phyloP scores from a whole-genome alignment of 805 yeast genomes.

The Ogataea nonfermentans region DNA sequence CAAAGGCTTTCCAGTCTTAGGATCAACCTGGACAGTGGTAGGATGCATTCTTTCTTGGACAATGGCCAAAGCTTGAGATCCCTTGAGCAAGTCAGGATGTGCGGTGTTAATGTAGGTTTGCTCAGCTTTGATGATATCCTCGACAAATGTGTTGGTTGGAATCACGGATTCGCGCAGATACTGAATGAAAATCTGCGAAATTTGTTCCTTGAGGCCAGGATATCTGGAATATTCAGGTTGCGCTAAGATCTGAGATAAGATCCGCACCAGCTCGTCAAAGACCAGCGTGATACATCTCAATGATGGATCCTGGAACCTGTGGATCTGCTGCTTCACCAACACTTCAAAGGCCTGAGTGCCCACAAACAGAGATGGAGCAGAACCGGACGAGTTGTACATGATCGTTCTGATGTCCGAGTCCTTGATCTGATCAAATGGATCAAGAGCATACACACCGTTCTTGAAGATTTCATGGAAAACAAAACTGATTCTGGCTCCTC shows the following conservation, averaged over 20 bases:
- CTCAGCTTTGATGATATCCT: slow-evolving; percentile 80
- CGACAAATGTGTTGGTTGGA: slow-evolving; percentile 85
- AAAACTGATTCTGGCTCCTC: slow-evolving; percentile 96
- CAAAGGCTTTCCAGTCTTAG: slow-evolving; percentile 84
- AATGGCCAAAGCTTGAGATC: slow-evolving; percentile 91
- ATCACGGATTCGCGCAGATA: slow-evolving; percentile 73
- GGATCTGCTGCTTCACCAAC: slow-evolving; percentile 88
- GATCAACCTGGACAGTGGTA: slow-evolving; percentile 76
- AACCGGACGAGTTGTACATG: slow-evolving; percentile 94
- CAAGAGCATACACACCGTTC: slow-evolving; percentile 86
- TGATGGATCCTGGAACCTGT: slow-evolving; percentile 91
- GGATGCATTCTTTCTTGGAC: slow-evolving; percentile 86
- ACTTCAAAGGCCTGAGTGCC: slow-evolving; percentile 98
- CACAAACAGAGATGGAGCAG: slow-evolving; percentile 93
- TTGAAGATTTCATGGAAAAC: slow-evolving; percentile 95
- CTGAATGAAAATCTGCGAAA: slow-evolving; percentile 74
- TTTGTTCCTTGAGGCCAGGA: slow-evolving; percentile 85
- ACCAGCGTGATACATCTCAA: slow-evolving; percentile 84
- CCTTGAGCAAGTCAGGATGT: slow-evolving; percentile 93
- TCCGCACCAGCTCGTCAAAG: slow-evolving; percentile 92
- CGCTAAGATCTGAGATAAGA: slow-evolving; percentile 76
- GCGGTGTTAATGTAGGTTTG: slow-evolving; percentile 96
- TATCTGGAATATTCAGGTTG: slow-evolving; percentile 84
- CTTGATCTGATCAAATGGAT: slow-evolving; percentile 94
- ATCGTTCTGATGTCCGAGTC: slow-evolving; percentile 96